Conservation (phyloP, 768 basidiomycete genomes). For the Kwoniella dejecticola region DNA sequence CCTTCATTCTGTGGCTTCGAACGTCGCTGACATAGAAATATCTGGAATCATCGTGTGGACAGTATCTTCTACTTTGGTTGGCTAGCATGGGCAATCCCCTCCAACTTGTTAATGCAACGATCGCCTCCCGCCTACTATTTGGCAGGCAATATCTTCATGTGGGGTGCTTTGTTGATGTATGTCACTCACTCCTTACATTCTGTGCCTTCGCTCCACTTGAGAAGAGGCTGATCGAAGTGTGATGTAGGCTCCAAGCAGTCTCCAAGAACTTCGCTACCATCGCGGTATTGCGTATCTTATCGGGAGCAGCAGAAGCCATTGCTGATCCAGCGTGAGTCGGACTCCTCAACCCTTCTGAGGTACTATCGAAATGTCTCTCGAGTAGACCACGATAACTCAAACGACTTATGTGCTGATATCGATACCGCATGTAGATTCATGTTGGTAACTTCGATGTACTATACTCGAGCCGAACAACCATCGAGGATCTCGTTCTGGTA, state of each 20-base stretch:
- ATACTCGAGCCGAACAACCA: constrained; percentile 58
- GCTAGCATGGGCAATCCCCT: constrained; percentile 58
- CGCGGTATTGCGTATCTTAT: constrained; percentile 56
- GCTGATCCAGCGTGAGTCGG: constrained; percentile 55
- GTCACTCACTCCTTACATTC: too few species aligned
- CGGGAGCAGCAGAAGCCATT: constrained; percentile 58
- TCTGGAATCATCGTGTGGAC: too few species aligned
- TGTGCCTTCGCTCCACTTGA: too few species aligned
- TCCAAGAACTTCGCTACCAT: constrained; percentile 57
- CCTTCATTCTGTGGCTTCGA: too few species aligned
- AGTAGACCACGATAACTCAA: too few species aligned
- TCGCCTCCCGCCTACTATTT: constrained; percentile 58
- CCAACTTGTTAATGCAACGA: constrained; percentile 58
- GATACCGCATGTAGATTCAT: constrained; percentile 46
- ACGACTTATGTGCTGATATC: too few species aligned
- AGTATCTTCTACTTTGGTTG: constrained; percentile 57
- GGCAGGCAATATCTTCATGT: constrained; percentile 57
- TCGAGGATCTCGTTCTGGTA: constrained; percentile 57
- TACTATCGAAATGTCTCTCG: too few species aligned
- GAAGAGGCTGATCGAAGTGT: background rate
- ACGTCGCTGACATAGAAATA: too few species aligned
- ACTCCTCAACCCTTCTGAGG: too few species aligned
- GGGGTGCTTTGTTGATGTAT: constrained; percentile 58
- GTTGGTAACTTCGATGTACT: constrained; percentile 57
- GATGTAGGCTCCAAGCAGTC: constrained; percentile 53